Conservation (phyloP, 768 basidiomycete species). For the Boletus rubroflammeus region DNA sequence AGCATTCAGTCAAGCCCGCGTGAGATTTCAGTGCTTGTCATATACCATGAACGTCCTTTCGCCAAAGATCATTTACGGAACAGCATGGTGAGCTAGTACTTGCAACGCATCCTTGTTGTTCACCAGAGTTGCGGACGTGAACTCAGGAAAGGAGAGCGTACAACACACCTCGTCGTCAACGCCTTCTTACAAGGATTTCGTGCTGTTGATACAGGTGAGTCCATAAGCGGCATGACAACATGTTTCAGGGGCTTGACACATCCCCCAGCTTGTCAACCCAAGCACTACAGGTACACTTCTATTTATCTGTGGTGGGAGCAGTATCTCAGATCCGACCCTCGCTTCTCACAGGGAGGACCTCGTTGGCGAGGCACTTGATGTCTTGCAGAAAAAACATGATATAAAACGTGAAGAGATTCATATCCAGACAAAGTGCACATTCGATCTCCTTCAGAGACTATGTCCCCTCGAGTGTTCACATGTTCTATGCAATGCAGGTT, state of each 20-base stretch:
- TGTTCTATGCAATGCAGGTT: slow-evolving; percentile 43
- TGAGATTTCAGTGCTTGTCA: slow-evolving; percentile 15
- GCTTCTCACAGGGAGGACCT: slow-evolving; percentile 61
- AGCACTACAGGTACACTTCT: slow-evolving; percentile 59
- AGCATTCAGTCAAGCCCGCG: neutral
- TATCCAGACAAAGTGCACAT: slow-evolving; percentile 72
- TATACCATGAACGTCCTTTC: slow-evolving; percentile 31
- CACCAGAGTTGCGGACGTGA: neutral
- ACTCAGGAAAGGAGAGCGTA: slow-evolving; percentile 73
- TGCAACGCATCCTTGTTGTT: neutral
- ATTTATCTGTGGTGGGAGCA: neutral
- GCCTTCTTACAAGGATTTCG: slow-evolving; percentile 77
- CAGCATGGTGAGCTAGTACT: slow-evolving; percentile 47
- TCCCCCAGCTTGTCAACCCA: slow-evolving; percentile 58
- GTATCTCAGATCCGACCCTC: neutral
- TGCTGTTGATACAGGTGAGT: slow-evolving; percentile 78
- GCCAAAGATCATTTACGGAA: slow-evolving; percentile 55
- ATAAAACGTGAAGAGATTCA: slow-evolving; percentile 69
- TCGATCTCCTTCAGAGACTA: neutral
- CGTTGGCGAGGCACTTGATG: slow-evolving; percentile 68
- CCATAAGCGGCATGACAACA: slow-evolving; percentile 2
- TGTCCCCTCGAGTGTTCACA: neutral
- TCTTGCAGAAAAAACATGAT: slow-evolving; percentile 51
- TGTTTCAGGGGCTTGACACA: slow-evolving; percentile 15
- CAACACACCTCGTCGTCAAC: slow-evolving; percentile 59